Conservation (phyloP, 2,329 filamentous ascomycete genomes). For the Sphaerostilbella broomeana region DNA sequence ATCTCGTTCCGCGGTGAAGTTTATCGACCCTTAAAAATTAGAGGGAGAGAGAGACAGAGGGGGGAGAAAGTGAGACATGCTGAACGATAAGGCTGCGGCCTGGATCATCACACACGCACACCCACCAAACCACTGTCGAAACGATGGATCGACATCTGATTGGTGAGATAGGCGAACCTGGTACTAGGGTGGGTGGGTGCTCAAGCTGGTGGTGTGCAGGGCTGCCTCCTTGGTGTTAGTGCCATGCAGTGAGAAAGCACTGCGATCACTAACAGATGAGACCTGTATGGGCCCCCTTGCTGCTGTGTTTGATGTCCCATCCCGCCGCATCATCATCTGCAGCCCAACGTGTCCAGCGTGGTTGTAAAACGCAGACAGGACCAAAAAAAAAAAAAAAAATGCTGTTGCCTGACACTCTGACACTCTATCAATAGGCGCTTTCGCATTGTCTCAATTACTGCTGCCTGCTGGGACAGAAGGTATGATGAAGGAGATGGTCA, state of each 20-base stretch:
- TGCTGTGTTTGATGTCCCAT: background rate
- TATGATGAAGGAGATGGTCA: too few species aligned
- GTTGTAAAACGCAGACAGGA: too few species aligned
- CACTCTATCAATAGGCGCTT: too few species aligned
- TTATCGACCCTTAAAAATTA: too few species aligned
- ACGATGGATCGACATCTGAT: conserved; percentile 6
- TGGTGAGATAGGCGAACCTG: conserved; percentile 10
- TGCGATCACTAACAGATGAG: background rate
- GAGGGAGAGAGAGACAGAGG: too few species aligned
- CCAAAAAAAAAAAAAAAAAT: too few species aligned
- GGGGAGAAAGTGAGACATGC: conserved; percentile 6
- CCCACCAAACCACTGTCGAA: conserved; percentile 7
- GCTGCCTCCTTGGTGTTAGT: background rate
- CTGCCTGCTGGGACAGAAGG: too few species aligned
- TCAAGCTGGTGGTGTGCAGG: background rate
- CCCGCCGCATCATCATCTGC: too few species aligned
- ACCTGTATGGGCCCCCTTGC: background rate
- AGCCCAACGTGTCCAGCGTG: too few species aligned
- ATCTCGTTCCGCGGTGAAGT: background rate
- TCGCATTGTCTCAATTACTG: too few species aligned
- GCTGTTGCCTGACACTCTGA: too few species aligned
- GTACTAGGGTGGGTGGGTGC: background rate
- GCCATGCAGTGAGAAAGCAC: background rate
- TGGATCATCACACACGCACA: background rate
- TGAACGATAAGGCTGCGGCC: background rate